phyloP scores from a whole-genome alignment of 331 rosid species.

The Quercus tomentella region DNA sequence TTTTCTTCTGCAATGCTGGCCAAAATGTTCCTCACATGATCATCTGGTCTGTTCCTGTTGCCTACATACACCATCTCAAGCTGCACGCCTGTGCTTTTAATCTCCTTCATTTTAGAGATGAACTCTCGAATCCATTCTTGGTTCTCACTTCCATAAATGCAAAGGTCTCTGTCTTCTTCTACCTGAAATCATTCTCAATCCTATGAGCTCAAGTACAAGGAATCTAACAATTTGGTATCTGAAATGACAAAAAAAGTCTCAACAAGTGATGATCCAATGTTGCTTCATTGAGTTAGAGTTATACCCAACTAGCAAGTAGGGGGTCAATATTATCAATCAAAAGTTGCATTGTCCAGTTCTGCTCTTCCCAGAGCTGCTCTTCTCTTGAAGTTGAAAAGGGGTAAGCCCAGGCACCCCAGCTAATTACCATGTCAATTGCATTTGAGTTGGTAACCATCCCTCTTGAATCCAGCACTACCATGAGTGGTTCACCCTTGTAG shows the following conservation, averaged over 20 bases:
- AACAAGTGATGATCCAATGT: background rate
- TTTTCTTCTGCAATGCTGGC: conserved; percentile 3
- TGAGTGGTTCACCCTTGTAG: conserved; percentile 35
- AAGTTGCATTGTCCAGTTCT: conserved; percentile 47
- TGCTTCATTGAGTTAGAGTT: conserved; percentile 12
- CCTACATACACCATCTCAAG: conserved; percentile 57
- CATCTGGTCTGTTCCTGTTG: conserved; percentile 8
- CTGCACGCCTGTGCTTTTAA: conserved; percentile 33
- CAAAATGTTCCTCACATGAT: conserved; percentile 20
- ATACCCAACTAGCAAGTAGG: conserved; percentile 51
- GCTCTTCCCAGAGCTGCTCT: conserved; percentile 49
- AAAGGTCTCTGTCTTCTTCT: conserved; percentile 40
- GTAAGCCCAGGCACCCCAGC: conserved; percentile 46
- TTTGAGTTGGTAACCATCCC: conserved; percentile 46
- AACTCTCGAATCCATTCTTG: conserved; percentile 49
- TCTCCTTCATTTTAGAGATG: conserved; percentile 28
- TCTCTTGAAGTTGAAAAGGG: conserved; percentile 58
- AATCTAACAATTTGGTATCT: background rate
- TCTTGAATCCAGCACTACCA: conserved; percentile 49
- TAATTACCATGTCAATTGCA: conserved; percentile 47
- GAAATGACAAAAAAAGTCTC: background rate
- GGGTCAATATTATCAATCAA: conserved; percentile 40
- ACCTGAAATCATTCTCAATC: conserved; percentile 38
- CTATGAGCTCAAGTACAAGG: background rate
- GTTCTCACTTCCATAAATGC: conserved; percentile 56